Evolutionary conservation across 176 grass and related monocot genomes (phyloP), one percentile per base, ranked within the genome.

Genomic region (Puccinellia tenuiflora): DNA sequence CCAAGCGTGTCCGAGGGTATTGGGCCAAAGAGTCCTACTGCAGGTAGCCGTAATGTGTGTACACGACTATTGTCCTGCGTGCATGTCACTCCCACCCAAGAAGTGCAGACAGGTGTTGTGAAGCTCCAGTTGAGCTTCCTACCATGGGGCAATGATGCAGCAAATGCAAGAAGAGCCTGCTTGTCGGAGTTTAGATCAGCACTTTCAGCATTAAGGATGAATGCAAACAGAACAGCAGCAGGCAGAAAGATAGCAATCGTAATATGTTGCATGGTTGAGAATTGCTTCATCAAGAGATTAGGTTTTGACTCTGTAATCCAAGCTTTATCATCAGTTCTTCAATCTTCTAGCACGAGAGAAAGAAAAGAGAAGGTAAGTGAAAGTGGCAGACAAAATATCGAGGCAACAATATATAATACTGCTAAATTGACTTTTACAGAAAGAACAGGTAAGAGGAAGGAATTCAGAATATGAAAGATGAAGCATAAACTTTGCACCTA

Each of bases 121-220:
- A 68, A 84, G 75, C 83, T 93, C 96, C 96, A 99, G 64, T 99
- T 96, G 34, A 99, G 89, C 85, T 96, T 99, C 60, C 83, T 90
- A 50, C 91, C 89, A 85, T 96, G 96, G 45, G 93, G 91, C 43
- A 99, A 71, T 73, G 86, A 92, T 24, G 83, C 79, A 75, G 96
- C 93, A 86, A 99, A 99, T 86, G 83, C 59, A 53, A 96, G 96
- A 84, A 99, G 93, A 80, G 91, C 87, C 85, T 94, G 87, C 73
- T 90, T 90, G 67, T 99, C 96, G 18, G 93, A 91, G 77, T 76
- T 85, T 21, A 99, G 79, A 87, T 96, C 96, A 80, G 91, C 89
- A 88, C 85, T 84, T 68, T 77, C 83, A 43, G 78, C 72, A 74
- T 82, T 35, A 43, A 77, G 87, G 80, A 90, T 48, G 75, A 29